phyloP scores from a whole-genome alignment of 2,329 filamentous ascomycete genomes.

The Sporothrix pseudoabietina region DNA sequence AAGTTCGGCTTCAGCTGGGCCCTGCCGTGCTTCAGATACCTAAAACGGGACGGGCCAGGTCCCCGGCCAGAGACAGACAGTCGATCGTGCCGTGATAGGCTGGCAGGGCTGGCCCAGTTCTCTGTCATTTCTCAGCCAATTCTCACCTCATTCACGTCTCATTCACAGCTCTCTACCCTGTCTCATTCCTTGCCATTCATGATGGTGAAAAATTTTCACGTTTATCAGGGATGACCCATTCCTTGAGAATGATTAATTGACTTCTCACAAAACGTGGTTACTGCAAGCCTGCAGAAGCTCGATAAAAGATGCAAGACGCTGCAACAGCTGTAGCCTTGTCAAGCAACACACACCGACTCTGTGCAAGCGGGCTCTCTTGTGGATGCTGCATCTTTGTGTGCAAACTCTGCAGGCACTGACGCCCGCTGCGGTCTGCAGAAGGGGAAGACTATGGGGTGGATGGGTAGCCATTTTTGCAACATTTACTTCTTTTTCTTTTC shows the following conservation, averaged over 20 bases:
- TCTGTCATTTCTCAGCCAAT: too few species aligned
- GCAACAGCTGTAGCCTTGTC: background rate
- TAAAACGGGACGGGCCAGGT: conserved; percentile 11
- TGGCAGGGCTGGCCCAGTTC: background rate
- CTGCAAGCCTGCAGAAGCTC: background rate
- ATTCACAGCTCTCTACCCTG: background rate
- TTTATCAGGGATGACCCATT: background rate
- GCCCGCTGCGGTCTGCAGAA: conserved; percentile 9
- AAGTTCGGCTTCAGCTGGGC: background rate
- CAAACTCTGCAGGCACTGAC: background rate
- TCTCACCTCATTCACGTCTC: background rate
- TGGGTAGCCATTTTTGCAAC: background rate
- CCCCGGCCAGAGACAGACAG: background rate
- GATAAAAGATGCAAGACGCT: background rate
- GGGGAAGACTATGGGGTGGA: background rate
- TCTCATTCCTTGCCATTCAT: background rate
- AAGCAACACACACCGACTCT: conserved; percentile 14
- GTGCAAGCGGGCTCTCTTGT: background rate
- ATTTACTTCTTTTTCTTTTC: background rate
- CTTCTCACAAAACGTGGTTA: background rate
- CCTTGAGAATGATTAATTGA: background rate
- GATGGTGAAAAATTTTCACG: background rate
- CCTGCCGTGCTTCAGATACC: conserved; percentile 15
- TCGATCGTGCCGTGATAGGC: background rate
- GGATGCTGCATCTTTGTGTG: background rate